Conservation (phyloP, 352 stramenopile genomes). For the Pythium myriotylum region DNA sequence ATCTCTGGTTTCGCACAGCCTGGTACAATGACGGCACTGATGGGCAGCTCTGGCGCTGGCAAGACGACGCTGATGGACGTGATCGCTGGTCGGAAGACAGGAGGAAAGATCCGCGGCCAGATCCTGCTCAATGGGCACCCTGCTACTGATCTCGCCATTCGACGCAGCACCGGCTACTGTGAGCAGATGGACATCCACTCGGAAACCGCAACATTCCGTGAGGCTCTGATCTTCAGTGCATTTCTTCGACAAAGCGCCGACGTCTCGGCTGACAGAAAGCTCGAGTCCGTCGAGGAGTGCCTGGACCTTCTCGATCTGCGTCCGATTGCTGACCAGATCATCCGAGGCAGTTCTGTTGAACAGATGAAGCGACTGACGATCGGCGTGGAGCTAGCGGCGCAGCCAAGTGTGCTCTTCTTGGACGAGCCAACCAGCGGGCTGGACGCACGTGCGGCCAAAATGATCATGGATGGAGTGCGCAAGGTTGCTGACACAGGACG, state of each 20-base stretch:
- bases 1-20: conserved; percentile 54
- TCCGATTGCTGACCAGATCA: conserved; percentile 36
- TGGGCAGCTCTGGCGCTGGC: conserved; percentile 74
- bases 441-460: conserved; percentile 73
- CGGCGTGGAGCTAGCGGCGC: conserved; percentile 68
- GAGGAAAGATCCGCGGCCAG: conserved; percentile 81
- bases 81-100: conserved; percentile 91
- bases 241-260: conserved; percentile 68
- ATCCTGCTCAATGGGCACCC: conserved; percentile 91
- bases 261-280: conserved; percentile 32
- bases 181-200: conserved; percentile 89
- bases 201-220: conserved; percentile 87
- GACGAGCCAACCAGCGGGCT: conserved; percentile 82
- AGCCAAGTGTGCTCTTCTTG: conserved; percentile 76
- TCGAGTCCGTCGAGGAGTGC: conserved; percentile 42
- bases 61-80: conserved; percentile 96
- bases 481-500: conserved; percentile 58
- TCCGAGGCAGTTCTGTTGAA: conserved; percentile 35
- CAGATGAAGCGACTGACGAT: conserved; percentile 58
- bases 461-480: conserved; percentile 81
- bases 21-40: conserved; percentile 62
- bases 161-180: conserved; percentile 45
- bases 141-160: conserved; percentile 47
- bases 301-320: conserved; percentile 34
- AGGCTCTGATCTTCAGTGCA: conserved; percentile 92